phyloP scores from a whole-genome alignment of 179 eudicot genomes.

The Sideroxylon spinosum region DNA sequence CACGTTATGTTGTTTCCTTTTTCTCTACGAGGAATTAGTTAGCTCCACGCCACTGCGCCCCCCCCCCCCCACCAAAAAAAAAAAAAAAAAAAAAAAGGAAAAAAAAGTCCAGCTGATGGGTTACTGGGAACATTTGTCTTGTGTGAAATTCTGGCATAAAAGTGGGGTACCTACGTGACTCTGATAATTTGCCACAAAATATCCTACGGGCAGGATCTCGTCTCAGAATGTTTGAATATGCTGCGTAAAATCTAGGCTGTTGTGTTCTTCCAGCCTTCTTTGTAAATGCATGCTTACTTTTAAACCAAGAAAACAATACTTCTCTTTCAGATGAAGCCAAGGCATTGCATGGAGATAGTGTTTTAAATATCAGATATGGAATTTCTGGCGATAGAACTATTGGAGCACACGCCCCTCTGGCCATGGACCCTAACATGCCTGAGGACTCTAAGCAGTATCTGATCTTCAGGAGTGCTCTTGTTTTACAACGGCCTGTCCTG shows the following conservation, averaged over 20 bases:
- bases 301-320: neutral
- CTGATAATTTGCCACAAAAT: neutral
- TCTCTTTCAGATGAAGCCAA: slow-evolving; percentile 51
- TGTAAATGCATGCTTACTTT: neutral
- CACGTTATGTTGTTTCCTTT: neutral
- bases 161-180: neutral
- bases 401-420: slow-evolving; percentile 81
- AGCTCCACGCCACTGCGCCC: too few species aligned
- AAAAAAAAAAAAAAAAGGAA: too few species aligned
- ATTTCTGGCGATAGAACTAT: slow-evolving; percentile 63
- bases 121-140: too few species aligned
- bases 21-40: neutral
- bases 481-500: slow-evolving; percentile 80
- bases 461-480: slow-evolving; percentile 75
- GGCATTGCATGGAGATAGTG: slow-evolving; percentile 46
- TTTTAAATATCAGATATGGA: slow-evolving; percentile 65
- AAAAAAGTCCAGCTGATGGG: too few species aligned
- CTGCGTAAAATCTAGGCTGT: neutral
- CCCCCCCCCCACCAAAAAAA: too few species aligned
- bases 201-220: neutral
- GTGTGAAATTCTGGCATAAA: neutral
- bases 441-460: slow-evolving; percentile 36
- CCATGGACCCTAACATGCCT: slow-evolving; percentile 26
- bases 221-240: neutral
- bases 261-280: neutral